phyloP scores from a whole-genome alignment of 352 stramenopile species.

The Pythium coloratum region DNA sequence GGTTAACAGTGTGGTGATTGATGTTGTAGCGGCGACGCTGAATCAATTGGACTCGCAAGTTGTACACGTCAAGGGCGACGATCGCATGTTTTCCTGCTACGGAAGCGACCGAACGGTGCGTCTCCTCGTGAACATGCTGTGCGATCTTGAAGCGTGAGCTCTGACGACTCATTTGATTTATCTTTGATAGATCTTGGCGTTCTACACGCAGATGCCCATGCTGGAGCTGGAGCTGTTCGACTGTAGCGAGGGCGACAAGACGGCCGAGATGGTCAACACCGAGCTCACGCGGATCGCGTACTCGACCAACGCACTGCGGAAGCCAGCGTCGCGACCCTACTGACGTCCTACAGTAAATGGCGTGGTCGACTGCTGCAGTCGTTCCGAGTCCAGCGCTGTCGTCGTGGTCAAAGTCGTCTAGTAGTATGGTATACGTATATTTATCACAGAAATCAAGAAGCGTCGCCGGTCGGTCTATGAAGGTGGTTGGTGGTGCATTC shows the following conservation, averaged over 20 bases:
- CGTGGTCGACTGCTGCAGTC: not conserved
- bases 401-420: conserved; percentile 28
- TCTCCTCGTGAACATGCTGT: not conserved
- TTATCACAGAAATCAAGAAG: conserved; percentile 42
- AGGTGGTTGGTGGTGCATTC: not conserved
- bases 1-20: not conserved
- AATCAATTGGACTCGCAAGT: conserved; percentile 84
- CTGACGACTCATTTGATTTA: not conserved
- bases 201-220: conserved; percentile 81
- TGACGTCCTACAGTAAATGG: not conserved
- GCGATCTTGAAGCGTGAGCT: not conserved
- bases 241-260: conserved; percentile 76
- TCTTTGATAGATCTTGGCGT: conserved; percentile 70
- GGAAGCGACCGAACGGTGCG: conserved; percentile 68
- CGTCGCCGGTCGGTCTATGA: not conserved
- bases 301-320: conserved; percentile 16
- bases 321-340: conserved; percentile 26
- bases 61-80: conserved; percentile 79
- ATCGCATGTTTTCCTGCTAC: conserved; percentile 88
- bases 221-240: conserved; percentile 79
- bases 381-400: not conserved
- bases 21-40: conserved; percentile 59
- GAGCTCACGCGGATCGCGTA: conserved; percentile 77
- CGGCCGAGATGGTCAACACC: conserved; percentile 67
- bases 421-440: conserved; percentile 47